Conservation (phyloP, 345 rosid species). For the Mercurialis annua region DNA sequence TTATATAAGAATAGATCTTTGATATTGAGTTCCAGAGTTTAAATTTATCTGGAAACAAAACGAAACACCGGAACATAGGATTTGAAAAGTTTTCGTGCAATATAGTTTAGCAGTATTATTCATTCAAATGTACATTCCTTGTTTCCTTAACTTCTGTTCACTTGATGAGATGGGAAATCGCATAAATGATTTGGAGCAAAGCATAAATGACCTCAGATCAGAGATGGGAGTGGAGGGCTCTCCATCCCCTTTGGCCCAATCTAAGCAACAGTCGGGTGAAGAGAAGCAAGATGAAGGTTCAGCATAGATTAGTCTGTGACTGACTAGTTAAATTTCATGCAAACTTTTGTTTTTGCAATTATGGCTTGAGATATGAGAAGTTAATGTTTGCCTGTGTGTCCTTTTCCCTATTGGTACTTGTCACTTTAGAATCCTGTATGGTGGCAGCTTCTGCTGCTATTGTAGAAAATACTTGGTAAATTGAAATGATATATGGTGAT, state of each 20-base stretch:
- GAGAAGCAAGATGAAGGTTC: conserved; percentile 42
- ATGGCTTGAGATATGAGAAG: conserved; percentile 1
- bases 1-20: too few relatives aligned
- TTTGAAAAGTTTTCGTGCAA: too few relatives aligned
- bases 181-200: conserved; percentile 80
- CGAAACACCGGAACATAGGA: too few relatives aligned
- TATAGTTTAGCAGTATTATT: background rate
- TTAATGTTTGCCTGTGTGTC: background rate
- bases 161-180: conserved; percentile 89
- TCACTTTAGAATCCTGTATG: background rate
- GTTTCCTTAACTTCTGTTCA: conserved; percentile 57
- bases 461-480: background rate
- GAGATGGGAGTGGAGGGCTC: conserved; percentile 73
- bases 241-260: conserved; percentile 47
- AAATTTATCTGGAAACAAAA: too few relatives aligned
- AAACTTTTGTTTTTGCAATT: background rate
- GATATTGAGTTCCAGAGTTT: too few relatives aligned
- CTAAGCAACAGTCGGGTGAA: conserved; percentile 41
- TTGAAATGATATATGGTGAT: background rate
- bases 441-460: background rate
- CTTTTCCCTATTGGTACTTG: background rate
- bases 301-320: conserved; percentile 22
- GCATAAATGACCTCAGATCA: conserved; percentile 64
- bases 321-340: conserved; percentile 1
- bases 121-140: conserved; percentile 1